Evolutionary conservation across 2,329 filamentous ascomycete genomes (phyloP), one percentile per base, ranked within the genome.

Genomic region (Arthrinium puccinioides): DNA sequence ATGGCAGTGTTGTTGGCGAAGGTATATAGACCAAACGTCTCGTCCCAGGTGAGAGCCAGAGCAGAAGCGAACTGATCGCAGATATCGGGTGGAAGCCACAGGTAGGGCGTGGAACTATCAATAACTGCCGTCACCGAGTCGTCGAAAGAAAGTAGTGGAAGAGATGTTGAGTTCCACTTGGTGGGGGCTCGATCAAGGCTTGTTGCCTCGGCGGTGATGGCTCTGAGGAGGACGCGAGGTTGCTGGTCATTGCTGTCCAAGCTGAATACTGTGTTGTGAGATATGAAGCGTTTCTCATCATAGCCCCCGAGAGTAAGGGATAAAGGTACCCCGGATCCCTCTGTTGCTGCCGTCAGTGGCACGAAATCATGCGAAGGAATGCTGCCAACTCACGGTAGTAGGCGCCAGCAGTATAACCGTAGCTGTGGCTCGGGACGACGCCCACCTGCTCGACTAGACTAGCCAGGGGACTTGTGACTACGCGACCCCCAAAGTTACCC

Each of bases 401-500:
- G n/a, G 82, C 82, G 13, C 84, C 84, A 27, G 83, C 83, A 4
- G 84, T 87, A 55, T 81, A 88, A 36, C 80, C 82, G 53, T 84
- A 87, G 28, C 80, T 84, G 44, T 85, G 69, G 54, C 83, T 87
- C 1, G 82, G 79, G 32, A 87, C 83, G 40, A 61, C 63, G 8
- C 73, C 72, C 39, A 72, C 67, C 9, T 69, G 58, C 51, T 79
- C 72, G 29, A 84, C 72, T 36, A 82, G 61, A 51, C 79, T 59
- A 46, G 73, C 61, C 51, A 80, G 51, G 40, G 74, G 59, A 49
- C 73, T 63, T 47, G 72, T 59, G 54, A 72, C 63, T 40, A 72
- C 54, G 51, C 61, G 61, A 41, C 60, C 54, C 10, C 62, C 62
- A 45, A 82, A 79, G 23, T 62, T 69, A 32, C 72, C 71, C 11